phyloP scores from a whole-genome alignment of 83 land plant species.

The Picea abies region DNA sequence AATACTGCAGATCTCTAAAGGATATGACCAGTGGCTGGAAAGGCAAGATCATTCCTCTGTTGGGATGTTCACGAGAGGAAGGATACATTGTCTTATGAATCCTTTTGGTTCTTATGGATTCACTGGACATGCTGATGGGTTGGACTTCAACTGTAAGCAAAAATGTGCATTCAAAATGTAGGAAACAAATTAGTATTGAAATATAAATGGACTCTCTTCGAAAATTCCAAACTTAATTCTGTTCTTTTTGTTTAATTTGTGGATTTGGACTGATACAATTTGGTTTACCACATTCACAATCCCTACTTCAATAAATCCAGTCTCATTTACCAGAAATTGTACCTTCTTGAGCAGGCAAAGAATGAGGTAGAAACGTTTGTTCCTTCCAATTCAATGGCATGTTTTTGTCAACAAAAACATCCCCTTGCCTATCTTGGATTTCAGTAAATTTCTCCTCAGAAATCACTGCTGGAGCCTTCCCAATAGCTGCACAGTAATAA shows the following conservation, averaged over 20 bases:
- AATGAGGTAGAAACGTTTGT: not conserved
- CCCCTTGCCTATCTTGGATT: conserved; percentile 33
- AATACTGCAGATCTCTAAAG: conserved; percentile 84
- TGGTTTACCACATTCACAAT: not conserved
- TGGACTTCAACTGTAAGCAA: conserved; percentile 12
- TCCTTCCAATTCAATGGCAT: conserved; percentile 13
- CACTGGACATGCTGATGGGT: not conserved
- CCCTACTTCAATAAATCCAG: not conserved
- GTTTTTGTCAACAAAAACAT: conserved; percentile 11
- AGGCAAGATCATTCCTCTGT: conserved; percentile 71
- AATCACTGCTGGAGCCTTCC: conserved; percentile 45
- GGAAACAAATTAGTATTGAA: not conserved
- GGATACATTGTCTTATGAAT: not conserved
- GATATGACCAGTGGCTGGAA: conserved; percentile 81
- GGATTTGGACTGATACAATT: not conserved
- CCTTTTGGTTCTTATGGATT: not conserved
- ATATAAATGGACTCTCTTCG: not conserved
- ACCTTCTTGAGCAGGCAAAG: conserved; percentile 12
- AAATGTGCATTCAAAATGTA: not conserved
- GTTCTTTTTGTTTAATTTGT: not conserved
- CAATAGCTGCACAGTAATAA: conserved; percentile 43
- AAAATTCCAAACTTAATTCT: not conserved
- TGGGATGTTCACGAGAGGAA: not conserved
- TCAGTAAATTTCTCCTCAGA: conserved; percentile 49
- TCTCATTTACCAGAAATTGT: not conserved